Conservation (phyloP, 495 filamentous ascomycete species). For the Articulospora tetracladia region DNA sequence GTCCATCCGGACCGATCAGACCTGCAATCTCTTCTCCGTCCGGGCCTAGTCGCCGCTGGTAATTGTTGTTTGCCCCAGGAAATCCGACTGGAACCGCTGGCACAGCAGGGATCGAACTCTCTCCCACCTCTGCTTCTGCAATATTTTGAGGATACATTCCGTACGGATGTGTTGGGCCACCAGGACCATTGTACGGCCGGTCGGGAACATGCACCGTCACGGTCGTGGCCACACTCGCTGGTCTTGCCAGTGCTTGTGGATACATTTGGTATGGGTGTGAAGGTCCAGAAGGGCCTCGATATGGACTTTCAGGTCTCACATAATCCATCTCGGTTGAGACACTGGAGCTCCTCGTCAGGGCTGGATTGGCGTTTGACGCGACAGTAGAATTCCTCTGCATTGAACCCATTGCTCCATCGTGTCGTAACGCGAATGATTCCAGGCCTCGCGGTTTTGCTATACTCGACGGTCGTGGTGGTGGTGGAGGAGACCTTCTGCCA, state of each 20-base stretch:
- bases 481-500: conserved; percentile 14
- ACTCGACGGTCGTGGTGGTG: conserved; percentile 41
- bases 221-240: conserved; percentile 60
- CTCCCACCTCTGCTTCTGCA: conserved; percentile 31
- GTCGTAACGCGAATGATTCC: conserved; percentile 38
- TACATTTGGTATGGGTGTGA: conserved; percentile 88
- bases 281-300: conserved; percentile 63
- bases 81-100: conserved; percentile 63
- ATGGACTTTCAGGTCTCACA: conserved; percentile 50
- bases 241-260: conserved; percentile 63
- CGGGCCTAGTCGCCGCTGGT: conserved; percentile 67
- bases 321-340: conserved; percentile 36
- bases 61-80: conserved; percentile 56
- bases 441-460: conserved; percentile 38
- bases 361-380: conserved; percentile 10
- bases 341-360: conserved; percentile 31
- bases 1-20: conserved; percentile 84
- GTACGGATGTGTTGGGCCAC: conserved; percentile 79
- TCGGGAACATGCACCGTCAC: conserved; percentile 51
- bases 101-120: conserved; percentile 35
- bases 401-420: conserved; percentile 35
- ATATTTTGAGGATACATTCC: conserved; percentile 76
- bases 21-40: conserved; percentile 83
- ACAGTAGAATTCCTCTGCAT: conserved; percentile 12
- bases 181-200: conserved; percentile 55